Percentiles rank a stretch among this genome's conserved stretches.
phyloP scores from a whole-genome alignment of 2,329 filamentous ascomycete species.

The Fusarium fujikuroi region DNA sequence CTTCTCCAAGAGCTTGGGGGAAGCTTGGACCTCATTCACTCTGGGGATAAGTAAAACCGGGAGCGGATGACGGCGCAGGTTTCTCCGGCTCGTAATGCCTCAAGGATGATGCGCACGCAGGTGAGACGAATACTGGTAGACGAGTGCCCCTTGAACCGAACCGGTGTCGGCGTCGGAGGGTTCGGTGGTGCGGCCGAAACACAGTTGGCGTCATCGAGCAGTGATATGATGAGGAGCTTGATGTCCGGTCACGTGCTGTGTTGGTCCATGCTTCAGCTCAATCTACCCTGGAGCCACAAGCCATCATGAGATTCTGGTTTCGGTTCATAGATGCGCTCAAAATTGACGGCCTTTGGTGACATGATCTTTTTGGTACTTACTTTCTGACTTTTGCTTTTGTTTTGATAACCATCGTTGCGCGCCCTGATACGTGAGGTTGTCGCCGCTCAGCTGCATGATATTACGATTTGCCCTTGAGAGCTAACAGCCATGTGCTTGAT shows the following conservation, averaged over 20 bases:
- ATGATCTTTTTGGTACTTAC: not conserved
- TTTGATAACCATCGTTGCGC: not conserved
- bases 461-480: not conserved
- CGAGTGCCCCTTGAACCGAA: constrained; percentile 5
- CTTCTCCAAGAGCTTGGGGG: constrained; percentile 5
- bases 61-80: constrained; percentile 23
- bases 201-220: constrained; percentile 34
- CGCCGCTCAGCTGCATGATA: constrained; percentile 1
- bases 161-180: constrained; percentile 21
- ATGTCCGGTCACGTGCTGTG: not conserved
- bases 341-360: not conserved
- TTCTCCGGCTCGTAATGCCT: constrained; percentile 27
- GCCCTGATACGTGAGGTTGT: not conserved
- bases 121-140: constrained; percentile 12
- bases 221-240: constrained; percentile 16
- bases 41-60: constrained; percentile 1
- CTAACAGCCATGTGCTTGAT: constrained; percentile 7
- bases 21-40: constrained; percentile 20
- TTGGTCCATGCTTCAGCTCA: rapidly evolving
- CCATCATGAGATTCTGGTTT: not conserved
- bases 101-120: not conserved
- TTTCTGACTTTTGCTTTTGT: not conserved
- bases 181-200: not conserved
- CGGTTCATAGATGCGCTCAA: not conserved
- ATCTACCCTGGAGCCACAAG: not conserved